These are phyloP conservation scores for Euphrasia confusa DNA, from an alignment of 257 asterid species.

Conservation along the genomic window DNA sequence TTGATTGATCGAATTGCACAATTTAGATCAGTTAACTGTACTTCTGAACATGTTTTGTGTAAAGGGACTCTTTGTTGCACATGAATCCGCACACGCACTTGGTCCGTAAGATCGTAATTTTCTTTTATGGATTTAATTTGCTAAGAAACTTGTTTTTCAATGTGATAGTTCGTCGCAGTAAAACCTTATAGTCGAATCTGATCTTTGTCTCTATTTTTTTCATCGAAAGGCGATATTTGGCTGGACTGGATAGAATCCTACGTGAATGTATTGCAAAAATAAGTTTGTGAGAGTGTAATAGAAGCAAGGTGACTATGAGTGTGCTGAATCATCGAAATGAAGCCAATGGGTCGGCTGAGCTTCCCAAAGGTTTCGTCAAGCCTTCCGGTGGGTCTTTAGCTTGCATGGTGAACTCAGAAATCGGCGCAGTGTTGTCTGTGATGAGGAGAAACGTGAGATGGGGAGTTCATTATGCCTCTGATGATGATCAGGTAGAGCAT, in stretches of 20 bases:
- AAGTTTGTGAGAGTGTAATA: conserved; percentile 28
- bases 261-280: conserved; percentile 26
- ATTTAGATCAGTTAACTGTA: conserved; percentile 17
- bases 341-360: conserved; percentile 40
- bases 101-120: background rate
- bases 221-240: conserved; percentile 23
- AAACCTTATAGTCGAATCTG: conserved; percentile 16
- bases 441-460: conserved; percentile 98
- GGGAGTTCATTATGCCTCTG: conserved; percentile 80
- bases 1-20: conserved; percentile 1
- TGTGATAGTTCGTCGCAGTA: conserved; percentile 4
- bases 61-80: background rate
- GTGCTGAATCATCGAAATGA: conserved; percentile 42
- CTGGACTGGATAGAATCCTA: conserved; percentile 27
- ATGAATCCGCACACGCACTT: conserved; percentile 9
- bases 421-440: conserved; percentile 95
- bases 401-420: conserved; percentile 87
- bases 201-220: conserved; percentile 9
- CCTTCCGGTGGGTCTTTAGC: conserved; percentile 75
- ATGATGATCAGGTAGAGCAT: conserved; percentile 84
- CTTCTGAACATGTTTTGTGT: conserved; percentile 2
- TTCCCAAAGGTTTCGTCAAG: conserved; percentile 37
- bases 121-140: conserved; percentile 13
- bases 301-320: conserved; percentile 44
- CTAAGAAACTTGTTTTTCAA: conserved; percentile 3